Base-by-base conservation (phyloP, 1,284 basidiomycete species). In the Vanrija pseudolonga region DNA sequence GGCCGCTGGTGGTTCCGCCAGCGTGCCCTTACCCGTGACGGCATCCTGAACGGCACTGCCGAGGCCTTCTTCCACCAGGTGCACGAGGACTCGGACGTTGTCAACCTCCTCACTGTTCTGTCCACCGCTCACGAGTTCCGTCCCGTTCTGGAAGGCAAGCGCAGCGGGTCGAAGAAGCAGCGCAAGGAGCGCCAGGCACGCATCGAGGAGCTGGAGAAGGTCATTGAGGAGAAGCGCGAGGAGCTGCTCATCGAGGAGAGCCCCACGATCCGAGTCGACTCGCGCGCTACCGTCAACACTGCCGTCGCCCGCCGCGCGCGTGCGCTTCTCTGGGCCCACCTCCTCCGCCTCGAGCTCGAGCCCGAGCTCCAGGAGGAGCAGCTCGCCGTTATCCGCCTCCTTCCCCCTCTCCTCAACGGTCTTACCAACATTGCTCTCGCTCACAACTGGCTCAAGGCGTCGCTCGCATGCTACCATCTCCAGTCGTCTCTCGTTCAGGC, bases 1-100 rank as follows among this genome's bases (percentile, higher is more conserved):
- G 90, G 90, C 19, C 84, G 85, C 51, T 99, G 96, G 96, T 99
- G 96, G 96, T 98, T 98, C 72, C 90, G 92, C 17, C 90, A 87
- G 64, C 83, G 90, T 52, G 82, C 86, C 60, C 86, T 85, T 72
- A 98, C 96, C 26, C 96, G 97, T 73, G 96, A 98, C 66, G 91
- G 92, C 42, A 83, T 98, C 50, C 81, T 91, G 61, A 86, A 88
- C 47, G 80, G 80, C 43, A 91, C 92, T 0, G 95, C 95, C 1
- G 86, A 92, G 46, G 80, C 82, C 2, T 96, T 94, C 80, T 98
- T 98, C 84, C 90, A 90, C 72, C 79, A 82, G 17, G 71, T 98
- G 24, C 85, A 83, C 41, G 95, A 98, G 69, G 86, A 89, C 45
- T 87, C 88, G 6, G 81, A 81, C 2, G 83, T 90, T 62, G 79